Base-by-base conservation (phyloP, 1,284 basidiomycete genomes). In the Rhizopogon parksii region DNA sequence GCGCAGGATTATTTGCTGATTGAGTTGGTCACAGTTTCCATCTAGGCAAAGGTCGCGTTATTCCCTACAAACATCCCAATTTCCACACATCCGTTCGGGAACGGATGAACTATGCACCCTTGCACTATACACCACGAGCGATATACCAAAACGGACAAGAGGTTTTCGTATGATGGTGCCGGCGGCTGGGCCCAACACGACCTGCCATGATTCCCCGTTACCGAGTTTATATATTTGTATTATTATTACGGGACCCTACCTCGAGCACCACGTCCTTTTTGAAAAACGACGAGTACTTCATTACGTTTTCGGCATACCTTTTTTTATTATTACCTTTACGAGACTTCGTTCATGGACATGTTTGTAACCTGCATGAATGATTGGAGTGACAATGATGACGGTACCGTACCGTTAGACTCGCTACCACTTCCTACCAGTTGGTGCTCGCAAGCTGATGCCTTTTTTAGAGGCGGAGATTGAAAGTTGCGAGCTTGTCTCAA, bases 21-120 rank as follows among this genome's bases (percentile, higher is more conserved):
- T 37, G 36, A 51, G 9, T 40, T 6, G 15, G 14, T 11, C 9
- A 2, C 25, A 66, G 65, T 25, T 40, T 68, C 8, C 67, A 69
- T 35, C 19, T 62, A 2, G 65, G 65, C 32, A 65, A 47, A 25
- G 65, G 65, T 2, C 65, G 65, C 9, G 6, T 30, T 8, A 67
- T 67, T 51, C 67, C 60, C 5, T 53, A 37, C 14, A 25, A 47
- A 19, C 35, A 56, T 11, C 67, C 67, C 0, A 60, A 51, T 34
- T 68, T 68, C 40, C 68, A 66, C 39, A 55, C 57, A 39, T 64
- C 65, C 1, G 68, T 67, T 32, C 64, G 68, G 53, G 48, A 62
- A 40, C 64, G 65, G 49, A 64, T 66, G 56, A 48, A 57, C 12
- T 43, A 53, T 32, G 35, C 49, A 37, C 45, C 52, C 2, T 54